phyloP scores from a whole-genome alignment of 2,329 filamentous ascomycete species.

The Thermoascus crustaceus region DNA sequence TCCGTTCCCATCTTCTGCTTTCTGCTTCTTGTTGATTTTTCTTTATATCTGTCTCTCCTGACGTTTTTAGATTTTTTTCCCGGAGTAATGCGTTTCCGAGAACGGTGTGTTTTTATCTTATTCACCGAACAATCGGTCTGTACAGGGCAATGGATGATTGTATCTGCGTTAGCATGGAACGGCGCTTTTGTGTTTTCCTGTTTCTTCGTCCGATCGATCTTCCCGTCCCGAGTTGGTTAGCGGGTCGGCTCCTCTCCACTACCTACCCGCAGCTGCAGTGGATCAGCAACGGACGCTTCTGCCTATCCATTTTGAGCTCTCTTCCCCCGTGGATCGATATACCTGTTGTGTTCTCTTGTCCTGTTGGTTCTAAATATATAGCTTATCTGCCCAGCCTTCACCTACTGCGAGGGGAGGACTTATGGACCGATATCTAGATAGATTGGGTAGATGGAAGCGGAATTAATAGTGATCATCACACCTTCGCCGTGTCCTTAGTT shows the following conservation, averaged over 20 bases:
- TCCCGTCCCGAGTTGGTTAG: neutral
- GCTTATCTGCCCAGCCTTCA: neutral
- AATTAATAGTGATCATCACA: no score
- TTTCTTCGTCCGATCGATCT: neutral
- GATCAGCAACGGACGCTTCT: no score
- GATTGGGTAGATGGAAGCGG: no score
- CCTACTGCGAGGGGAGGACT: neutral
- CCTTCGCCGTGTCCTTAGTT: no score
- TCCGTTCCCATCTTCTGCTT: neutral
- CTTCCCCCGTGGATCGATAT: neutral
- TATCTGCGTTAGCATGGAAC: conserved; percentile 2
- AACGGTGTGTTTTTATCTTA: neutral
- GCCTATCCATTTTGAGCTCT: no score
- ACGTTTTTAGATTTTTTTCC: neutral
- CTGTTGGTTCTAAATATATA: neutral
- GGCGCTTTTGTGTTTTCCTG: neutral
- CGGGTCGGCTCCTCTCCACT: conserved; percentile 1
- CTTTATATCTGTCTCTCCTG: neutral
- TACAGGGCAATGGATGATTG: conserved; percentile 1
- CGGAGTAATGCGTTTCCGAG: conserved; percentile 2
- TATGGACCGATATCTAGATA: neutral
- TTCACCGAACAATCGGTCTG: neutral
- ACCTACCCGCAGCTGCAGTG: neutral
- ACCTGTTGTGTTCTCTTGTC: neutral
- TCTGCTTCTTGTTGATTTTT: neutral